Percentiles rank a stretch among this genome's conserved stretches.
These are phyloP conservation scores for Ciborinia camelliae DNA, from an alignment of 2,329 filamentous ascomycete species.

Conservation along the genomic window DNA sequence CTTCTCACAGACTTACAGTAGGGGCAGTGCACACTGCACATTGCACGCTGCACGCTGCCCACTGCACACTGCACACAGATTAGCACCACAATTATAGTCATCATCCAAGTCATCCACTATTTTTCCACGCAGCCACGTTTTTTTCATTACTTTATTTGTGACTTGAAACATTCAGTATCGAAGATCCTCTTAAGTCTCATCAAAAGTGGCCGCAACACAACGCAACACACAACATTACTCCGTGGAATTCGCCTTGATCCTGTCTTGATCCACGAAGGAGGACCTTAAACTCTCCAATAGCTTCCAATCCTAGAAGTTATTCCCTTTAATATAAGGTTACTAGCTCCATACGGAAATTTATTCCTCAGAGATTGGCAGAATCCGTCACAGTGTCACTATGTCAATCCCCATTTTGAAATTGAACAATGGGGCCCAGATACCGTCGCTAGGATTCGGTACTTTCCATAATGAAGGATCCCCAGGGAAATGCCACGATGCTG, in stretches of 20 bases:
- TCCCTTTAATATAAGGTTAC: neutral
- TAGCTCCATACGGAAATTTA: slow-evolving; percentile 3
- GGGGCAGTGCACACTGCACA: too few species aligned
- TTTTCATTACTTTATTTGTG: slow-evolving; percentile 6
- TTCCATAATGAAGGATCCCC: slow-evolving; percentile 33
- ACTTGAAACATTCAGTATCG: slow-evolving; percentile 1
- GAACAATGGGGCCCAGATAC: slow-evolving; percentile 39
- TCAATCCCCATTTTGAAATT: slow-evolving; percentile 26
- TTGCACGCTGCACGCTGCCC: too few species aligned
- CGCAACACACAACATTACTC: too few species aligned
- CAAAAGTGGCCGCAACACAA: neutral
- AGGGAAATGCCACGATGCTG: slow-evolving; percentile 45
- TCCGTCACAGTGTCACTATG: slow-evolving; percentile 11
- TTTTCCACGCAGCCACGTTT: neutral
- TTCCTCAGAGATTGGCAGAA: neutral
- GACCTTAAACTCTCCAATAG: too few species aligned
- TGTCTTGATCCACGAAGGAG: neutral
- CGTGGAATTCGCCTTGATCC: neutral
- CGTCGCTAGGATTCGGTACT: slow-evolving; percentile 45
- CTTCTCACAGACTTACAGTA: too few species aligned
- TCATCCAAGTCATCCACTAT: neutral
- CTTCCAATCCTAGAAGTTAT: neutral
- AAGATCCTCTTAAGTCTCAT: neutral
- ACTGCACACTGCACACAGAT: too few species aligned
- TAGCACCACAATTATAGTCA: neutral